Evolutionary conservation across 441 rosid genomes (phyloP), one percentile per base, ranked within the genome.

Genomic region (Pelargonium cotyledonis): DNA sequence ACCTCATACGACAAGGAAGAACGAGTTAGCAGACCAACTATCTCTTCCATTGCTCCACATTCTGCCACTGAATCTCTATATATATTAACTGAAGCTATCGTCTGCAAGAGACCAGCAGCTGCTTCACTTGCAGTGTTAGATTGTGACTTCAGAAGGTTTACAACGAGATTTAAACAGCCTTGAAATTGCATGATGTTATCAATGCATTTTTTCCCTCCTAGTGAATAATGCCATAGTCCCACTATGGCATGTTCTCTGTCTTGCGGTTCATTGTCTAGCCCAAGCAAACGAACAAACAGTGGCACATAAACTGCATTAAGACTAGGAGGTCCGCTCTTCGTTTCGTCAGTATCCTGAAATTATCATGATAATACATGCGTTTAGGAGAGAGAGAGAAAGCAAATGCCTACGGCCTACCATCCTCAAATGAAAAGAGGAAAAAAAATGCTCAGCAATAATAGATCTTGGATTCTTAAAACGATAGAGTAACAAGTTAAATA

Each of bases 211-310:
- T 86, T 92, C 73, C 95, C 98, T 55, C 90, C 88, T 4, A 88
- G 75, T 11, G 98, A 87, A 68, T 88, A 88, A 72, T 87, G 84
- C 96, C 96, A 88, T 19, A 92, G 73, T 12, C 91, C 85, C 65
- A 79, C 83, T 68, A 90, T 63, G 12, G 93, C 96, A 51, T 88
- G 91, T 71, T 92, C 93, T 80, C 96, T 81, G 68, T 92, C 96
- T 68, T 86, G 88, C 12, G 89, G 85, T 68, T 87, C 92, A 63
- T 90, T 78, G 77, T 90, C 98, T 63, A 90, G 76, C 70, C 98
- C 98, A 23, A 92, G 96, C 95, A 88, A 90, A 70, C 89, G 82
- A 65, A 92, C 87, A 75, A 92, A 92, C 80, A 90, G 78, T 60
- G 83, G 83, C 40, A 92, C 85, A 68, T 83, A 86, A 66, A 82